Percentiles rank a stretch among this genome's conserved stretches.
These are phyloP conservation scores for Pseudocercospora pini-densiflorae DNA, from an alignment of 2,329 filamentous ascomycete species.

Conservation along the genomic window DNA sequence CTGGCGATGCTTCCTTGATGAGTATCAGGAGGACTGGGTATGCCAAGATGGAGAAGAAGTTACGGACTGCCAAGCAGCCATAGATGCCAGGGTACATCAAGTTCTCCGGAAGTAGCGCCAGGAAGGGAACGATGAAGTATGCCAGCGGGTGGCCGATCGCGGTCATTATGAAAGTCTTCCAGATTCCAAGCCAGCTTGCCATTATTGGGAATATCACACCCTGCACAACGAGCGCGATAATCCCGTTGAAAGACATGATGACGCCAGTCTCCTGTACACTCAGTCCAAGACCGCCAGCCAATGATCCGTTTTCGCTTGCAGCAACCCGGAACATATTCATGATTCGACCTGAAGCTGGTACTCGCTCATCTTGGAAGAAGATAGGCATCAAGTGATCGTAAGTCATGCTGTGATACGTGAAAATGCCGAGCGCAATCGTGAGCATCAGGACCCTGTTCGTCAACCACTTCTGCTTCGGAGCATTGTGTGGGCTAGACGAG, in stretches of 20 bases:
- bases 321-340: slow-evolving; percentile 37
- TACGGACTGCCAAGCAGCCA: slow-evolving; percentile 66
- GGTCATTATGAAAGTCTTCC: slow-evolving; percentile 68
- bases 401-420: slow-evolving; percentile 94
- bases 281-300: slow-evolving; percentile 67
- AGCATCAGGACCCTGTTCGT: slow-evolving; percentile 73
- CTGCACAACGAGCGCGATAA: slow-evolving; percentile 75
- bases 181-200: slow-evolving; percentile 67
- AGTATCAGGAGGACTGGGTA: slow-evolving; percentile 72
- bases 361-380: slow-evolving; percentile 80
- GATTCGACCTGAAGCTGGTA: slow-evolving; percentile 42
- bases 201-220: slow-evolving; percentile 70
- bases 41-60: slow-evolving; percentile 69
- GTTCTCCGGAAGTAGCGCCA: slow-evolving; percentile 61
- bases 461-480: slow-evolving; percentile 53
- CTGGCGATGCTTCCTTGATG: slow-evolving; percentile 72
- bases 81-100: slow-evolving; percentile 67
- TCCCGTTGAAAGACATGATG: slow-evolving; percentile 71
- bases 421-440: slow-evolving; percentile 81
- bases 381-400: slow-evolving; percentile 81
- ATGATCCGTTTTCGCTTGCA: slow-evolving; percentile 33
- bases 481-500: slow-evolving; percentile 38
- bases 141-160: slow-evolving; percentile 68
- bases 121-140: slow-evolving; percentile 71
- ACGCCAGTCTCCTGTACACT: slow-evolving; percentile 69